Evolutionary conservation across 768 basidiomycete species (phyloP).

Genomic region (Tephrocybe sp.): DNA sequence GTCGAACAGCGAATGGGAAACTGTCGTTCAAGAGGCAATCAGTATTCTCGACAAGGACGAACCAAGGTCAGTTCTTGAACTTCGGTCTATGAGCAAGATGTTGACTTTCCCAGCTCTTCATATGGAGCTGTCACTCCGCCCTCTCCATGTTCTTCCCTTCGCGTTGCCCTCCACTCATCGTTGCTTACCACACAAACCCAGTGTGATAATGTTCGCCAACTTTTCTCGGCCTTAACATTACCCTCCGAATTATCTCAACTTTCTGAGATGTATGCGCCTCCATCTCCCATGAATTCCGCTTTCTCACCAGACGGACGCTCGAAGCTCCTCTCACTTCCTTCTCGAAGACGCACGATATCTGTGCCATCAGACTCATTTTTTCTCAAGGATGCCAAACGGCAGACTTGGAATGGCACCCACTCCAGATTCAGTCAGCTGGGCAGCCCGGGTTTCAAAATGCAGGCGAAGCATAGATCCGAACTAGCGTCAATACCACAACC

Average conservation of each 20-base stretch:
- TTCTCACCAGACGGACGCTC: conserved; percentile 10
- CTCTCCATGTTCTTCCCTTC: conserved; percentile 55
- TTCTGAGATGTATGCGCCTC: conserved; percentile 86
- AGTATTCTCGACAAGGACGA: conserved; percentile 68
- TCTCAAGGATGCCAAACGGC: conserved; percentile 45
- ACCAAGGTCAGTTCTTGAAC: conserved; percentile 41
- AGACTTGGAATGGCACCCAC: conserved; percentile 77
- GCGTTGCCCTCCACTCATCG: conserved; percentile 69
- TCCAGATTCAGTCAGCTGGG: conserved; percentile 45
- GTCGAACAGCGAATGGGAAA: conserved; percentile 72
- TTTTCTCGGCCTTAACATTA: conserved; percentile 73
- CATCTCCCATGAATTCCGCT: conserved; percentile 43
- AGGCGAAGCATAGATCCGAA: conserved; percentile 55
- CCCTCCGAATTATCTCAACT: conserved; percentile 73
- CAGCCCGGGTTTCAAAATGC: conserved; percentile 41
- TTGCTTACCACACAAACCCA: conserved; percentile 76
- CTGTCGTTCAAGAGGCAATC: conserved; percentile 68
- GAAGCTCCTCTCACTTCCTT: conserved; percentile 41
- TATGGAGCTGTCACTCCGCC: conserved; percentile 40
- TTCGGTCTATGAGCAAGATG: conserved; percentile 3
- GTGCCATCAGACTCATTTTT: conserved; percentile 19
- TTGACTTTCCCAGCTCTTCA: conserved; percentile 23
- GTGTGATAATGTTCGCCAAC: conserved; percentile 77
- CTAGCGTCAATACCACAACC: conserved; percentile 44
- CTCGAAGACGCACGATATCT: conserved; percentile 27